Conservation (phyloP, 1,139 yeast species). For the Taiozyma onychis region DNA sequence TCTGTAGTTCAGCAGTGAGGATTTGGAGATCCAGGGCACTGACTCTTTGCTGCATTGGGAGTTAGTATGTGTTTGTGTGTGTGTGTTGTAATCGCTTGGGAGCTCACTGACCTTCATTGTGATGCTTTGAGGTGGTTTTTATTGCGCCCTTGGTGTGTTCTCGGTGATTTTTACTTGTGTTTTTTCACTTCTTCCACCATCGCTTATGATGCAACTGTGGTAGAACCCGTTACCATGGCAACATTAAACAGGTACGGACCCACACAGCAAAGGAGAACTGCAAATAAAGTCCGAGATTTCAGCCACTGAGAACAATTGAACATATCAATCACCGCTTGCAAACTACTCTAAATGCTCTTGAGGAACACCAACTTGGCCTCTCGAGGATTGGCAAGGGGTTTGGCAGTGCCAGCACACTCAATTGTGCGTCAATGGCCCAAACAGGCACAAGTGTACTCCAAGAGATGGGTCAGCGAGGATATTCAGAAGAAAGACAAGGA, state of each 20-base stretch:
- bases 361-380: neutral
- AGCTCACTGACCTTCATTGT: too few species aligned
- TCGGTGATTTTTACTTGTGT: too few species aligned
- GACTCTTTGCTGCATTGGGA: slow-evolving; percentile 60
- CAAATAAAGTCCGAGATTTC: neutral
- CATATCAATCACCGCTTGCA: neutral
- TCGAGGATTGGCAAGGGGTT: neutral
- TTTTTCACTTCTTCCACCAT: too few species aligned
- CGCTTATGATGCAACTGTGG: too few species aligned
- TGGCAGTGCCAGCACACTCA: neutral
- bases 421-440: neutral
- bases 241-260: neutral
- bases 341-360: neutral
- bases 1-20: slow-evolving; percentile 58
- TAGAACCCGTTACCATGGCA: neutral
- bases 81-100: too few species aligned
- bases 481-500: slow-evolving; percentile 37
- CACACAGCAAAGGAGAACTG: neutral
- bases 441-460: neutral
- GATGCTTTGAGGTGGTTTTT: too few species aligned
- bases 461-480: slow-evolving; percentile 30
- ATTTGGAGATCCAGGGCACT: slow-evolving; percentile 78
- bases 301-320: neutral
- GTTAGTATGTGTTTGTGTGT: neutral
- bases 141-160: too few species aligned